Base-by-base conservation (phyloP, 805 yeast genomes). In the Sugiyamaella valdiviana region DNA sequence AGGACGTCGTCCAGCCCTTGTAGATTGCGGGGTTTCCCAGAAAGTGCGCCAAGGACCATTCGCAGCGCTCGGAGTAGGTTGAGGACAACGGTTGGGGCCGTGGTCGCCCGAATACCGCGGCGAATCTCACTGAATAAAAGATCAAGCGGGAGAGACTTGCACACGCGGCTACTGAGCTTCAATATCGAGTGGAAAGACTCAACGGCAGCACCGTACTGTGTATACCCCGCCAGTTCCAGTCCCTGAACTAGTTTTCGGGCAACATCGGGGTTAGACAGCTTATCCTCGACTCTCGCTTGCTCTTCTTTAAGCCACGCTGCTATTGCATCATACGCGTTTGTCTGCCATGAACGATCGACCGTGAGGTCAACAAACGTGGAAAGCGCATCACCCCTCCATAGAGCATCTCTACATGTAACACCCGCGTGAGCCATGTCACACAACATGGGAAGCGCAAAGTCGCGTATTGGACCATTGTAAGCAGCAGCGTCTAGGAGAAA, bases 311-410 rank as follows among this genome's bases (percentile, higher is more conserved):
- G 51, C 72, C 73, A 68, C 1, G 60, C 58, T 3, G 58, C 55
- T 2, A 78, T 65, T 0, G 81, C 72, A 23, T 78, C 80, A 51
- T 76, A 65, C 1, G 81, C 77, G 57, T 74, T 76, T 16, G 75
- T 72, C 58, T 76, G 80, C 82, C 82, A 78, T 54, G 77, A 76
- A 0, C 78, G 73, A 55, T 79, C 81, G 7, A 68, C 54, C 3
- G 76, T 57, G 14, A 78, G 63, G 14, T 63, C 60, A 35, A 69
- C 63, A 50, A 77, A 58, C 7, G 62, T 66, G 3, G 63, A 57
- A 21, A 76, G 57, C 4, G 74, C 70, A 20, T 69, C 68, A 46
- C 69, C 55, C 39, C 63, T 64, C 57, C 68, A 56, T 36, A 78
- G 61, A 6, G 59, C 61, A 6, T 55, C 55, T 48, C 76, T 61